Conservation (phyloP, 2,329 filamentous ascomycete species). For the Lithohypha guttulata region DNA sequence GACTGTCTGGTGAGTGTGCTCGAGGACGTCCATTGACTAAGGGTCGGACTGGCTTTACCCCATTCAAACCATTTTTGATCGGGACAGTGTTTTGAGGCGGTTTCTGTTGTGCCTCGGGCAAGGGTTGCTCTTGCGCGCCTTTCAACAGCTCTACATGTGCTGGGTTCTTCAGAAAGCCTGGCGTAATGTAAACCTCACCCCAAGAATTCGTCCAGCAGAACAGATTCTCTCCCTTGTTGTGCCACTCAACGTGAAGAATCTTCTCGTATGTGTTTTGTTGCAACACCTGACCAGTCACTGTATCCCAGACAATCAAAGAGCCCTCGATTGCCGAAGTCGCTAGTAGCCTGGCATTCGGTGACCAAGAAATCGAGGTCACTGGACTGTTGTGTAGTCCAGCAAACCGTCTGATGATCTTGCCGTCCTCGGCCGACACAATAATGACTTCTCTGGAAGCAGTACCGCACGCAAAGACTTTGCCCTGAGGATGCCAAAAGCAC, state of each 20-base stretch:
- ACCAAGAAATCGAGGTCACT: conserved; percentile 83
- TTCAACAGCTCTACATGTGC: conserved; percentile 44
- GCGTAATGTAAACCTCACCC: conserved; percentile 85
- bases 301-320: conserved; percentile 63
- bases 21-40: conserved; percentile 41
- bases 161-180: conserved; percentile 54
- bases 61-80: conserved; percentile 46
- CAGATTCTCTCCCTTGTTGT: conserved; percentile 69
- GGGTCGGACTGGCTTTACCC: too few species aligned
- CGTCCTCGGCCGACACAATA: conserved; percentile 77
- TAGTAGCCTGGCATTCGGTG: conserved; percentile 82
- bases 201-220: conserved; percentile 86
- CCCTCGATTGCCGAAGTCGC: conserved; percentile 48
- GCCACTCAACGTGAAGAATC: conserved; percentile 80
- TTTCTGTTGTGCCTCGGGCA: conserved; percentile 65
- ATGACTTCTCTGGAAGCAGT: conserved; percentile 75
- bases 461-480: conserved; percentile 75
- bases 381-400: conserved; percentile 68
- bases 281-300: conserved; percentile 72
- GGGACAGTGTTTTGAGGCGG: conserved; percentile 55
- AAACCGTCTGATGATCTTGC: conserved; percentile 76
- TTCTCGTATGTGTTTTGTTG: conserved; percentile 69
- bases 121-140: conserved; percentile 31
- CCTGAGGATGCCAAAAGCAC: conserved; percentile 87
- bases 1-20: conserved; percentile 58